These are phyloP conservation scores for Blastobotrys ciferrii DNA, from an alignment of 1,139 yeast genomes.

Conservation along the genomic window DNA sequence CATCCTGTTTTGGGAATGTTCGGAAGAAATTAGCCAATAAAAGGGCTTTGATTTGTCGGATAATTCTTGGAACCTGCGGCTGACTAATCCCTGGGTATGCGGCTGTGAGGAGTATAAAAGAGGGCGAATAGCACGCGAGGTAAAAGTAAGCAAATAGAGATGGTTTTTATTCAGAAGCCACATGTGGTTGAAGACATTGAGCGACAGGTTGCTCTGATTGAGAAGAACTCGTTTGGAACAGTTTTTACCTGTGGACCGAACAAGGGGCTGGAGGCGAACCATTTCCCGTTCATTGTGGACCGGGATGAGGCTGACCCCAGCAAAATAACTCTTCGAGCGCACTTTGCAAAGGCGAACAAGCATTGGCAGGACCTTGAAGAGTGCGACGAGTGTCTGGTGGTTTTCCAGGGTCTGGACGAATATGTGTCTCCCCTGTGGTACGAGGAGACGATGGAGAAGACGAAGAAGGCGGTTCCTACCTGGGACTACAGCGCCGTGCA, in stretches of 20 bases:
- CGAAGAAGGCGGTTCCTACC: constrained; percentile 67
- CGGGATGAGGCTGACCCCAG: constrained; percentile 43
- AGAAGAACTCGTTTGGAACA: constrained; percentile 48
- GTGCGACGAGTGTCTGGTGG: constrained; percentile 46
- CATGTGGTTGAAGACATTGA: constrained; percentile 6
- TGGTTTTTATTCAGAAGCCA: constrained; percentile 13
- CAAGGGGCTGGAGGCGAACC: constrained; percentile 48
- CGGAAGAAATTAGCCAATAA: no score
- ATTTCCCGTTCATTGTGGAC: constrained; percentile 53
- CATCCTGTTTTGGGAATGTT: no score
- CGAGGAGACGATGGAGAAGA: constrained; percentile 50
- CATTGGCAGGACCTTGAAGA: constrained; percentile 47
- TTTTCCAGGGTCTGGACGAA: constrained; percentile 54
- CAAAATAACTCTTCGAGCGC: constrained; percentile 48
- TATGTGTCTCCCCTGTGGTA: constrained; percentile 65
- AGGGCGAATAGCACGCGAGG: no score
- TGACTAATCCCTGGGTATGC: constrained; percentile 1
- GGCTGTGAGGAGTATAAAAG: no score
- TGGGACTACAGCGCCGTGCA: constrained; percentile 71
- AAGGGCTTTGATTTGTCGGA: no score
- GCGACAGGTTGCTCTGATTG: constrained; percentile 9
- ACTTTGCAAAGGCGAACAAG: constrained; percentile 54
- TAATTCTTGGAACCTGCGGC: no score
- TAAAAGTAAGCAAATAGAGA: neutral
- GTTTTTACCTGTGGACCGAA: constrained; percentile 44